Evolutionary conservation across 2,329 filamentous ascomycete genomes (phyloP).

Genomic region (Fusarium irregulare): DNA sequence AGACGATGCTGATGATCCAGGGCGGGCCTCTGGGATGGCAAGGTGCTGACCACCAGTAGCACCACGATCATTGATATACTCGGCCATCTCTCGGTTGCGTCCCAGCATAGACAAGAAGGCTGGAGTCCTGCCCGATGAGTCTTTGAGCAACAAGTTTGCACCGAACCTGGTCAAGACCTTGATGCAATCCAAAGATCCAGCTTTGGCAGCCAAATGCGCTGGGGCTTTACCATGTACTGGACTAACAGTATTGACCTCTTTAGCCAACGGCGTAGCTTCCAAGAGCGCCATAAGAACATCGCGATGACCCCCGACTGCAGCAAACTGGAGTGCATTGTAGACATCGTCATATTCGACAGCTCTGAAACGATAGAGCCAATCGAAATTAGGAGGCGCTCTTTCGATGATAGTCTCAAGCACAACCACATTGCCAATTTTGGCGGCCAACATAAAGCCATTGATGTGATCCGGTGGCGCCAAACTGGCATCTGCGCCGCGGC

Average conservation of each 20-base stretch:
- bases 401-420: slow-evolving; percentile 34
- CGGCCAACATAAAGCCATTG: slow-evolving; percentile 29
- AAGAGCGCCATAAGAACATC: slow-evolving; percentile 30
- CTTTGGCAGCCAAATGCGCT: slow-evolving; percentile 36
- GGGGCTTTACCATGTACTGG: slow-evolving; percentile 25
- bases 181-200: slow-evolving; percentile 35
- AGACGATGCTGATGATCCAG: not conserved
- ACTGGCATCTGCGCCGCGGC: slow-evolving; percentile 32
- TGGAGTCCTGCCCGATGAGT: slow-evolving; percentile 33
- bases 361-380: slow-evolving; percentile 28
- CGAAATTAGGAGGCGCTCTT: slow-evolving; percentile 11
- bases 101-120: slow-evolving; percentile 31
- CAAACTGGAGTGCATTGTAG: slow-evolving; percentile 42
- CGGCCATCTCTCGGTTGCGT: slow-evolving; percentile 20
- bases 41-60: slow-evolving; percentile 8
- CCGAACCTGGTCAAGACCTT: slow-evolving; percentile 20
- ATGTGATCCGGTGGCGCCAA: slow-evolving; percentile 21
- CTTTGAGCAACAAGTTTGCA: slow-evolving; percentile 29
- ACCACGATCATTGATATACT: slow-evolving; percentile 31
- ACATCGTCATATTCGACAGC: slow-evolving; percentile 8
- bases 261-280: slow-evolving; percentile 20
- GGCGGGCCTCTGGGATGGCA: slow-evolving; percentile 2
- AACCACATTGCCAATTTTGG: slow-evolving; percentile 22
- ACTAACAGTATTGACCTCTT: slow-evolving; percentile 18
- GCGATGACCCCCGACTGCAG: slow-evolving; percentile 28